Percentiles rank a stretch among this genome's conserved stretches.
phyloP scores from a whole-genome alignment of 495 filamentous ascomycete species.

The Neurospora tetrasperma region DNA sequence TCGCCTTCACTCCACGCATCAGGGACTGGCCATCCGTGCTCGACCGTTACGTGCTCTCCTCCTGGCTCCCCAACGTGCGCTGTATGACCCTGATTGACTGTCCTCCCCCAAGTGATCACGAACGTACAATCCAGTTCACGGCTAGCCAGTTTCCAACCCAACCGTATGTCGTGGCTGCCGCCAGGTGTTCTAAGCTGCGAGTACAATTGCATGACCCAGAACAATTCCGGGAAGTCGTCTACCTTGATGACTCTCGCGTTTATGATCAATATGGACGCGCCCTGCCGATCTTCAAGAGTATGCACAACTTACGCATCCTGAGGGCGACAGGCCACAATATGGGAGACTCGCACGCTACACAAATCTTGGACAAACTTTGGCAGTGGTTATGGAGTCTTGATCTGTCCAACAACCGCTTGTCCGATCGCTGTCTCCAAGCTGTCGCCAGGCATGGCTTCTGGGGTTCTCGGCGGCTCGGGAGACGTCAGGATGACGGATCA shows the following conservation, averaged over 20 bases:
- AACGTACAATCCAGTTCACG: not conserved
- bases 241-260: constrained; percentile 35
- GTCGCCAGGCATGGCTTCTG: not conserved
- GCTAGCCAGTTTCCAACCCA: not conserved
- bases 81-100: constrained; percentile 27
- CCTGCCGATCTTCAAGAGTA: not conserved
- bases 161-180: not conserved
- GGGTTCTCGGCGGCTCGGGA: not conserved
- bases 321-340: constrained; percentile 29
- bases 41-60: not conserved
- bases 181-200: constrained; percentile 22
- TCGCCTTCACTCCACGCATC: not conserved
- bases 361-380: constrained; percentile 22
- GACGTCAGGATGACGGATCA: not conserved
- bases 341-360: constrained; percentile 18
- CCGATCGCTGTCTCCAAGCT: constrained; percentile 20
- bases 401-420: constrained; percentile 32
- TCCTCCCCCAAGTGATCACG: constrained; percentile 14
- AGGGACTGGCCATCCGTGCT: not conserved
- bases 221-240: constrained; percentile 27
- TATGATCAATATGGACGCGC: constrained; percentile 14
- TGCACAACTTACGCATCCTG: constrained; percentile 32
- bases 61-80: constrained; percentile 24
- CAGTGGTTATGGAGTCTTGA: constrained; percentile 37
- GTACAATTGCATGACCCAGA: constrained; percentile 19